Percentiles rank a stretch among this genome's conserved stretches.
phyloP scores from a whole-genome alignment of 1,284 basidiomycete species.

The Coniophora puteana region DNA sequence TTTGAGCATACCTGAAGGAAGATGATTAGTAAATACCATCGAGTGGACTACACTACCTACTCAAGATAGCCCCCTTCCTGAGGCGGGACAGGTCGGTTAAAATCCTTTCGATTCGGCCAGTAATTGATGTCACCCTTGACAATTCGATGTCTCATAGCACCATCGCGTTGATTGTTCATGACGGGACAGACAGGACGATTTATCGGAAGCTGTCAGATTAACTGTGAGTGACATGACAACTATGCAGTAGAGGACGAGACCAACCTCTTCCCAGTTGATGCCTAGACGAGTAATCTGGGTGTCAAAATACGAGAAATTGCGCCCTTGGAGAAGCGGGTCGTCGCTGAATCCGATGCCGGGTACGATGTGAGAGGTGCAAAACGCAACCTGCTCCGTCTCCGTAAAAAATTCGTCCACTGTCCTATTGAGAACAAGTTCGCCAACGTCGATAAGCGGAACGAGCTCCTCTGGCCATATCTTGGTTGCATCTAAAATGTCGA shows the following conservation, averaged over 20 bases:
- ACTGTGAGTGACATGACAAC: not conserved
- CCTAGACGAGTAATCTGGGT: conserved; percentile 77
- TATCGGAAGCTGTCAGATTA: conserved; percentile 60
- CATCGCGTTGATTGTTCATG: conserved; percentile 70
- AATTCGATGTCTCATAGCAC: conserved; percentile 55
- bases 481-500: conserved; percentile 83
- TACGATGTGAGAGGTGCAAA: conserved; percentile 79
- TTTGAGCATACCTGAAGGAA: conserved; percentile 39
- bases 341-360: conserved; percentile 81
- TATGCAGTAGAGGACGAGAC: not conserved
- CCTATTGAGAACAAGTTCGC: conserved; percentile 70
- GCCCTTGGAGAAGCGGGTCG: conserved; percentile 79
- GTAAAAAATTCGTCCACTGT: conserved; percentile 75
- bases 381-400: conserved; percentile 80
- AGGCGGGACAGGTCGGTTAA: conserved; percentile 44
- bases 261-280: conserved; percentile 64
- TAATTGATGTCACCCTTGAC: conserved; percentile 64
- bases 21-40: not conserved
- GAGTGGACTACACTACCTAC: conserved; percentile 27
- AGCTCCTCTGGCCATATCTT: conserved; percentile 82
- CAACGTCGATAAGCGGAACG: conserved; percentile 72
- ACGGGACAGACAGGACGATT: conserved; percentile 82
- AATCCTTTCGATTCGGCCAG: conserved; percentile 67
- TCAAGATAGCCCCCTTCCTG: conserved; percentile 59
- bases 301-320: conserved; percentile 84